These are phyloP conservation scores for Podospora bellae-mahoneyi DNA, from an alignment of 495 filamentous ascomycete species.

Conservation along the genomic window DNA sequence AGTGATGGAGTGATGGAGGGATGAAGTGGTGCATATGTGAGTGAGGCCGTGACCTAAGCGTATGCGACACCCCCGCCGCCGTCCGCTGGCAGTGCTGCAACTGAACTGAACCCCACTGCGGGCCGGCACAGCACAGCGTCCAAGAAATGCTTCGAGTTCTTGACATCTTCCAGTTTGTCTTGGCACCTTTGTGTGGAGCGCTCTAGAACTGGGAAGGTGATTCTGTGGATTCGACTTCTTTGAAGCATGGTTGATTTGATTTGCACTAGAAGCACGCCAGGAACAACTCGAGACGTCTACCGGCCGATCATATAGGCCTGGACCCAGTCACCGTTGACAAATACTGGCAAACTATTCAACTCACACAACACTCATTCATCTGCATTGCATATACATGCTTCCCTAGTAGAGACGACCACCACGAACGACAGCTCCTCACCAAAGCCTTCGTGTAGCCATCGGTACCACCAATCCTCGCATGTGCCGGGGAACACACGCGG, in stretches of 20 bases:
- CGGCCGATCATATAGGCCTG: not conserved
- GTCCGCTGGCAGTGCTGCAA: not conserved
- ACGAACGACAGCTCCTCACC: not conserved
- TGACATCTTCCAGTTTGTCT: not conserved
- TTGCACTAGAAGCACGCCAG: not conserved
- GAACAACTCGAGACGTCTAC: not conserved
- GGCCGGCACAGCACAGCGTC: not conserved
- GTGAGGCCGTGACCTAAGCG: not conserved
- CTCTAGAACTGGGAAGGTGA: constrained; percentile 11
- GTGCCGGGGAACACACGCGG: not conserved
- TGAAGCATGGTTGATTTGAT: not conserved
- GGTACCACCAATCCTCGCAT: not conserved
- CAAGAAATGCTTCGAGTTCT: not conserved
- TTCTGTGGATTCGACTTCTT: constrained; percentile 2
- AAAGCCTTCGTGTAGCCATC: not conserved
- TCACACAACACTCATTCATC: not conserved
- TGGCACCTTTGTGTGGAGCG: constrained; percentile 4
- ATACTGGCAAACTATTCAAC: not conserved
- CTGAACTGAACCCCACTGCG: not conserved
- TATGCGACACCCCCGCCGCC: not conserved
- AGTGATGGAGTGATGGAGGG: not conserved
- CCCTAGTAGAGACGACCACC: no score
- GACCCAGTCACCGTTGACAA: not conserved
- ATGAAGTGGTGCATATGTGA: not conserved
- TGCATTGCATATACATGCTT: not conserved